Percentiles rank a stretch among this genome's conserved stretches.
Evolutionary conservation across 2,329 filamentous ascomycete genomes (phyloP).

Genomic region (Cordyceps pruinosa): DNA sequence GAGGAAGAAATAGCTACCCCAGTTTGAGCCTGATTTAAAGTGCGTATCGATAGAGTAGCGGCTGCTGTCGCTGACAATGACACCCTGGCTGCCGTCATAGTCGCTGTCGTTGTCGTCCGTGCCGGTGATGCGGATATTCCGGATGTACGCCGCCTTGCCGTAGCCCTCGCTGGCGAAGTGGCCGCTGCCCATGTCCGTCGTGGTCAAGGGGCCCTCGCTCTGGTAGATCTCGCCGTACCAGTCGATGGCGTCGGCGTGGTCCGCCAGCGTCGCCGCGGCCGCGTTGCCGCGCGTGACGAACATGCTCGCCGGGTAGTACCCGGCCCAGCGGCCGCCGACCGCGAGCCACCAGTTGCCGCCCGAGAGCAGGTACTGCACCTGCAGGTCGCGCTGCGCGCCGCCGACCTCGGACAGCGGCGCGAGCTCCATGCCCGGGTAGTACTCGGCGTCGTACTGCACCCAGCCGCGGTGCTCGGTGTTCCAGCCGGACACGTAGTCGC

Average conservation of each 20-base stretch:
- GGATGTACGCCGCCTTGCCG: slow-evolving; percentile 12
- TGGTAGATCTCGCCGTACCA: slow-evolving; percentile 15
- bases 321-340: slow-evolving; percentile 10
- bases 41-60: slow-evolving; percentile 13
- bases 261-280: slow-evolving; percentile 6
- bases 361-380: slow-evolving; percentile 5
- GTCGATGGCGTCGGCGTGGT: slow-evolving; percentile 3
- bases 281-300: slow-evolving; percentile 6
- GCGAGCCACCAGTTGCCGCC: slow-evolving; percentile 13
- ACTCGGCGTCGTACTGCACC: slow-evolving; percentile 11
- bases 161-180: slow-evolving; percentile 9
- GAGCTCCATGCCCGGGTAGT: slow-evolving; percentile 14
- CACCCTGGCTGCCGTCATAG: slow-evolving; percentile 11
- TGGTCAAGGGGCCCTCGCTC: slow-evolving; percentile 6
- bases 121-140: slow-evolving; percentile 6
- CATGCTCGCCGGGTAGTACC: slow-evolving; percentile 11
- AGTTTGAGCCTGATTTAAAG: slow-evolving; percentile 2
- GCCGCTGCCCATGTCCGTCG: slow-evolving; percentile 15
- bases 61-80: slow-evolving; percentile 9
- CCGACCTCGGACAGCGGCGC: slow-evolving; percentile 5
- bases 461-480: slow-evolving; percentile 14
- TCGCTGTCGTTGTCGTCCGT: neutral
- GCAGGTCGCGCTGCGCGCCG: slow-evolving; percentile 8
- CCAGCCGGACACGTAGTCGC: slow-evolving; percentile 11
- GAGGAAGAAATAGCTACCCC: slow-evolving; percentile 12